These are phyloP conservation scores for Erodium chrysanthum DNA, from an alignment of 441 rosid genomes.

Conservation along the genomic window DNA sequence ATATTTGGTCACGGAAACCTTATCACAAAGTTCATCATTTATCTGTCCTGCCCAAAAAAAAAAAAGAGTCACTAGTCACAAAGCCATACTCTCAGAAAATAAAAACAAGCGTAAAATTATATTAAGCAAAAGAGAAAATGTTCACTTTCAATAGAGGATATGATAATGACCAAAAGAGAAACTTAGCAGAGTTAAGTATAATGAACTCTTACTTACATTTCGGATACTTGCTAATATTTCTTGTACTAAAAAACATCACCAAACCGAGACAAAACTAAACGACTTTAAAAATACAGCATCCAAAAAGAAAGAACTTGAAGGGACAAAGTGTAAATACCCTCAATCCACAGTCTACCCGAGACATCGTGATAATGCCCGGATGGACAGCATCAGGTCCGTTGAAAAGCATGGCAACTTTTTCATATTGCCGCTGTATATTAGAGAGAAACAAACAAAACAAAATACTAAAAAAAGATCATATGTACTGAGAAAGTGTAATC, in stretches of 20 bases:
- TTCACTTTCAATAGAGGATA: not conserved
- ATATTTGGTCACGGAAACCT: conserved; percentile 62
- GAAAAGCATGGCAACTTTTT: conserved; percentile 86
- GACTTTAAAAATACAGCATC: no score
- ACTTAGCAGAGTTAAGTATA: no score
- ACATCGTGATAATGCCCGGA: conserved; percentile 73
- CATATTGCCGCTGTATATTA: conserved; percentile 71
- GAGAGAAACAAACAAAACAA: conserved; percentile 8
- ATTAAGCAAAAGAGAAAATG: conserved; percentile 1
- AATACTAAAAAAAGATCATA: conserved; percentile 17
- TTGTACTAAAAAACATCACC: no score
- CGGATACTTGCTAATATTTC: no score
- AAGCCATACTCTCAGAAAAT: conserved; percentile 7
- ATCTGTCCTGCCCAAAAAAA: conserved; percentile 75
- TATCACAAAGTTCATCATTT: conserved; percentile 73
- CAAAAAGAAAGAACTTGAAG: no score
- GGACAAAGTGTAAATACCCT: conserved; percentile 38
- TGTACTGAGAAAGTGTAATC: conserved; percentile 1
- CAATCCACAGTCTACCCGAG: conserved; percentile 83
- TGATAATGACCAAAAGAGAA: no score
- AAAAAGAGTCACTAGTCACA: conserved; percentile 24
- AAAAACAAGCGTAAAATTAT: conserved; percentile 4
- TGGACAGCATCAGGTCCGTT: conserved; percentile 85
- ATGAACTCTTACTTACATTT: no score
- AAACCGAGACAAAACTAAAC: no score